Percentiles rank a stretch among this genome's conserved stretches.
These are phyloP conservation scores for Sclerotinia sclerotiorum DNA, from an alignment of 2,329 filamentous ascomycete genomes.

Conservation along the genomic window DNA sequence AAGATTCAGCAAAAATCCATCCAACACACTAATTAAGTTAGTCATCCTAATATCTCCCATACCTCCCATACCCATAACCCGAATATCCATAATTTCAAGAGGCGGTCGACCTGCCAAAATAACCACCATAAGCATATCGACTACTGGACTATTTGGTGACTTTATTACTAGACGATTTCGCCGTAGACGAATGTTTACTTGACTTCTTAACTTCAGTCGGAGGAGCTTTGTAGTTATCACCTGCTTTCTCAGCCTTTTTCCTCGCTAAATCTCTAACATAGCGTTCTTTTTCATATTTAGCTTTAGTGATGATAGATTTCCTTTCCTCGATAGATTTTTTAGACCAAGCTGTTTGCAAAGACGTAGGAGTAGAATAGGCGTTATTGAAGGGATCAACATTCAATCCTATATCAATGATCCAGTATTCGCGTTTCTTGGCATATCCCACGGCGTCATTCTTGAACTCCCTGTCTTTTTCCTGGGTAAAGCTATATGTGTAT, in stretches of 20 bases:
- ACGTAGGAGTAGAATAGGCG: not conserved
- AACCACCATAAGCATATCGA: not conserved
- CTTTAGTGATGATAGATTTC: not conserved
- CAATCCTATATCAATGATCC: constrained; percentile 5
- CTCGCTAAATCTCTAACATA: constrained; percentile 1
- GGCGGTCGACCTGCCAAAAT: not conserved
- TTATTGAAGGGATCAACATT: not conserved
- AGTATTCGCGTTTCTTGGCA: not conserved
- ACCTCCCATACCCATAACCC: not conserved
- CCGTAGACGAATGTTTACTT: not conserved
- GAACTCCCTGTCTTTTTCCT: not conserved
- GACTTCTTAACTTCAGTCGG: not conserved
- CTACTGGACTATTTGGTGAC: not conserved
- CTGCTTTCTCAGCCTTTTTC: not conserved
- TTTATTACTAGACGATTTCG: not conserved
- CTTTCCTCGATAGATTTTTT: not conserved
- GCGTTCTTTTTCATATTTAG: constrained; percentile 9
- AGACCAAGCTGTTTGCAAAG: constrained; percentile 2
- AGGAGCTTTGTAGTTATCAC: constrained; percentile 6
- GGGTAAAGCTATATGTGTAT: not conserved
- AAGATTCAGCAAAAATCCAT: not conserved
- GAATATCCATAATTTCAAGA: not conserved
- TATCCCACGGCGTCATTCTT: not conserved
- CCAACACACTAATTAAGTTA: not conserved
- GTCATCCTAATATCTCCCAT: not conserved